Evolutionary conservation across 306 rosid genomes (phyloP), one percentile per base, ranked within the genome.

Genomic region (Castanopsis chinensis): DNA sequence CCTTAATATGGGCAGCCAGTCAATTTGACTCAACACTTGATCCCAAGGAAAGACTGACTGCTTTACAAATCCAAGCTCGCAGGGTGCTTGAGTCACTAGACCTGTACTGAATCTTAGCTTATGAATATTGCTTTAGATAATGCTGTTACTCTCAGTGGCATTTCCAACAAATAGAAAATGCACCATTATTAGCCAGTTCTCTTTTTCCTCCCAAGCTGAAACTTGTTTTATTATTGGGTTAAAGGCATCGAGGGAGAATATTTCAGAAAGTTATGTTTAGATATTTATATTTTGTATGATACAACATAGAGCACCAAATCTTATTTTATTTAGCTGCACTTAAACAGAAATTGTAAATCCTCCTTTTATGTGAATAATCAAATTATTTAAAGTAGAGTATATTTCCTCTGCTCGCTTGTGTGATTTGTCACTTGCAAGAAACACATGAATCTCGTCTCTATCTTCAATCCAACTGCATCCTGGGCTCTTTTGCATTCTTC

Each of bases 1-100:
- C 98, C 71, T 87, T 95, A 89, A 95, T 95, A 81, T 95, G 99
- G 99, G 99, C 98, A 65, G 98, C 98, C 23, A 92, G 97, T 88
- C 98, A 92, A 77, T 95, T 67, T 67, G 99, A 92, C 28, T 91
- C 99, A 1, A 92, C 96, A 11, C 95, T 95, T 60, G 94, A 92
- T 80, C 92, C 96, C 1, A 93, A 95, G 77, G 92, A 92, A 86
- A 89, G 97, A 84, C 69, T 95, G 27, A 67, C 72, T 2, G 72
- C 72, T 17, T 33, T 67, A 15, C 72, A 67, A 14, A 67, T 67
- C 27, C 72, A 67, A 84, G 99, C 98, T 76, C 92, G 99, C 33
- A 85, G 99, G 69, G 97, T 95, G 53, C 88, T 57, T 14, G 72
- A 67, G 52, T 67, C 72, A 33, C 72, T 67, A 6, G 72, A 67